Percentiles rank a stretch among this genome's conserved stretches.
These are phyloP conservation scores for Odonthalia washingtoniensis DNA, from an alignment of 31 red algal species.

Conservation along the genomic window DNA sequence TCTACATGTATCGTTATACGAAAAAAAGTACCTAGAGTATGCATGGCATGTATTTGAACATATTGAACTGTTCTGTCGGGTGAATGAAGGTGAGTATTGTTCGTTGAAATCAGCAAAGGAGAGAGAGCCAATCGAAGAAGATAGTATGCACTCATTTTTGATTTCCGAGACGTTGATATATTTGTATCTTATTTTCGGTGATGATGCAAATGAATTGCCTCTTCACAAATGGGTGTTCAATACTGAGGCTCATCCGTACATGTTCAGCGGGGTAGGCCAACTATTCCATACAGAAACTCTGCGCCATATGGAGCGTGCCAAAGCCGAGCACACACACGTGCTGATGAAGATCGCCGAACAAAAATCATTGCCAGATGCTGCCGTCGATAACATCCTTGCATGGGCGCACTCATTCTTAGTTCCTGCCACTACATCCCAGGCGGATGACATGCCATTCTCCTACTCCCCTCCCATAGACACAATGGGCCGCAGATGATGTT, in stretches of 20 bases:
- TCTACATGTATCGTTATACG: slow-evolving; percentile 88
- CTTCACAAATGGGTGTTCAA: slow-evolving; percentile 81
- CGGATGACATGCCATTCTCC: too few species aligned
- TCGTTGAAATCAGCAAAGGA: slow-evolving; percentile 39
- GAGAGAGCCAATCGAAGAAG: slow-evolving; percentile 52
- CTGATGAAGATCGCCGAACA: slow-evolving; percentile 73
- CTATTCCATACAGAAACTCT: too few species aligned
- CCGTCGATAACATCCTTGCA: slow-evolving; percentile 58
- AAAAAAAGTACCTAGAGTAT: slow-evolving; percentile 80
- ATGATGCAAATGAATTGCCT: slow-evolving; percentile 54
- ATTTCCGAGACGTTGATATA: slow-evolving; percentile 97
- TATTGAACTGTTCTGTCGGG: slow-evolving; percentile 71
- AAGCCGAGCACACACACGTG: slow-evolving; percentile 71
- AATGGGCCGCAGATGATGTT: too few species aligned
- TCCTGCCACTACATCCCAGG: slow-evolving; percentile 41
- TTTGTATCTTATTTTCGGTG: slow-evolving; percentile 76
- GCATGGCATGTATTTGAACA: slow-evolving; percentile 78
- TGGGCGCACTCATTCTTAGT: slow-evolving; percentile 60
- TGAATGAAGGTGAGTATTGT: slow-evolving; percentile 54
- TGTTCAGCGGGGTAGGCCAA: slow-evolving; percentile 70
- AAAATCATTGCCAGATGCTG: slow-evolving; percentile 62
- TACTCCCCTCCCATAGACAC: too few species aligned
- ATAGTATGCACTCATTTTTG: too few species aligned
- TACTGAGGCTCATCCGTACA: slow-evolving; percentile 93
- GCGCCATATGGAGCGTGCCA: slow-evolving; percentile 52